A percentile compares a stretch with the other conserved stretches of the same genome.
Conservation (phyloP, 768 basidiomycete species). For the Mrakia hoshinonis region DNA sequence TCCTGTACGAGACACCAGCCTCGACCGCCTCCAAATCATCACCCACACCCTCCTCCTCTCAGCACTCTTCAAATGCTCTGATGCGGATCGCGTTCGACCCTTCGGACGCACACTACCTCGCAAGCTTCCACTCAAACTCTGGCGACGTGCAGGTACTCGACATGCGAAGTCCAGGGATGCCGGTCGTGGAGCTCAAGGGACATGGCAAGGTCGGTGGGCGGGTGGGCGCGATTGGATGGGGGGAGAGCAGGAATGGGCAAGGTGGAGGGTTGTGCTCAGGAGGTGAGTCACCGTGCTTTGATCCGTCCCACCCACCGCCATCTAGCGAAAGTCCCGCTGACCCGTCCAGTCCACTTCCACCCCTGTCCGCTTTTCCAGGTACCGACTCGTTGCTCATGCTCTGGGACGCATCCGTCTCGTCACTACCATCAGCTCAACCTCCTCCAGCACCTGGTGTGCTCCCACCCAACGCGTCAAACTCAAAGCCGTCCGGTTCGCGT, state of each 20-base stretch:
- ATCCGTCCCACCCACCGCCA: too few relatives aligned
- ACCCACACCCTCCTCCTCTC: not conserved
- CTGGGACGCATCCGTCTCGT: constrained; percentile 13
- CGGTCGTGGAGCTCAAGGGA: constrained; percentile 80
- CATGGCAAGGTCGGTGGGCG: constrained; percentile 54
- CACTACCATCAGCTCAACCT: not conserved
- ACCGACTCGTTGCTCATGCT: constrained; percentile 11
- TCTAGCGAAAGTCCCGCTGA: too few relatives aligned
- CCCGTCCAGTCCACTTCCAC: not conserved
- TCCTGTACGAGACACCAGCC: constrained; percentile 75
- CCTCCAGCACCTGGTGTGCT: not conserved
- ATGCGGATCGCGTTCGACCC: constrained; percentile 87
- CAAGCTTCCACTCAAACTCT: constrained; percentile 92
- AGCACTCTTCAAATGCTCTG: constrained; percentile 51
- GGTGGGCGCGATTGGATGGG: constrained; percentile 86
- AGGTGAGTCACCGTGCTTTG: constrained; percentile 48
- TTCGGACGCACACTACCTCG: constrained; percentile 85
- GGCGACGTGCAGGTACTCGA: constrained; percentile 84
- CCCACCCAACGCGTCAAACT: not conserved
- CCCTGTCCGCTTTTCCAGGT: not conserved
- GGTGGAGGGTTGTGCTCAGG: constrained; percentile 73
- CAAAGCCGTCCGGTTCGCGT: not conserved
- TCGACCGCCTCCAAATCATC: constrained; percentile 41
- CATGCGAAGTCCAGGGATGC: constrained; percentile 91
- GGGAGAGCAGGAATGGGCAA: constrained; percentile 47